A percentile compares a stretch with the other conserved stretches of the same genome.
phyloP scores from a whole-genome alignment of 73 alveolate species.

The Tetrahymena malaccensis region DNA sequence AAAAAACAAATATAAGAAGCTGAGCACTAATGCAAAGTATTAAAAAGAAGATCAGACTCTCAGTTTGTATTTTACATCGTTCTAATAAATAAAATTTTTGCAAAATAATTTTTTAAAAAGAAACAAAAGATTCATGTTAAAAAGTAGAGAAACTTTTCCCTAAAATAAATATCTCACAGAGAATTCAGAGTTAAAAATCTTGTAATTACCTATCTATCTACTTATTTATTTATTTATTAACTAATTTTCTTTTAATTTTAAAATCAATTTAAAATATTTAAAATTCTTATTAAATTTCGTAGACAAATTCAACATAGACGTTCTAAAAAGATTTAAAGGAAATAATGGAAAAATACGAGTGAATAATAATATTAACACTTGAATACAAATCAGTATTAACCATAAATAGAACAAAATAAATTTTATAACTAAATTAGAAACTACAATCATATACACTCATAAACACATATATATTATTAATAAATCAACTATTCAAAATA shows the following conservation, averaged over 20 bases:
- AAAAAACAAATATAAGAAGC: neutral
- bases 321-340: neutral
- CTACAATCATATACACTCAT: no score
- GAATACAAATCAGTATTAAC: neutral
- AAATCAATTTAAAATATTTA: neutral
- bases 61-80: neutral
- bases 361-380: neutral
- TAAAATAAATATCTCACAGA: neutral
- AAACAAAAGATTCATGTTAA: neutral
- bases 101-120: neutral
- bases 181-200: neutral
- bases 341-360: neutral
- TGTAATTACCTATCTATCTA: neutral
- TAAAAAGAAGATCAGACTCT: neutral
- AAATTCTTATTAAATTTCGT: neutral
- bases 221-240: no score
- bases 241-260: no score
- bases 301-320: neutral
- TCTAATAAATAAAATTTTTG: neutral
- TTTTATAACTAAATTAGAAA: no score
- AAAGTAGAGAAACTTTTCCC: neutral
- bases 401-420: neutral
- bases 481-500: no score
- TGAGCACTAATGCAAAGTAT: neutral
- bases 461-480: no score